phyloP scores from a whole-genome alignment of 2,329 filamentous ascomycete species.

The Verticillium klebahnii region DNA sequence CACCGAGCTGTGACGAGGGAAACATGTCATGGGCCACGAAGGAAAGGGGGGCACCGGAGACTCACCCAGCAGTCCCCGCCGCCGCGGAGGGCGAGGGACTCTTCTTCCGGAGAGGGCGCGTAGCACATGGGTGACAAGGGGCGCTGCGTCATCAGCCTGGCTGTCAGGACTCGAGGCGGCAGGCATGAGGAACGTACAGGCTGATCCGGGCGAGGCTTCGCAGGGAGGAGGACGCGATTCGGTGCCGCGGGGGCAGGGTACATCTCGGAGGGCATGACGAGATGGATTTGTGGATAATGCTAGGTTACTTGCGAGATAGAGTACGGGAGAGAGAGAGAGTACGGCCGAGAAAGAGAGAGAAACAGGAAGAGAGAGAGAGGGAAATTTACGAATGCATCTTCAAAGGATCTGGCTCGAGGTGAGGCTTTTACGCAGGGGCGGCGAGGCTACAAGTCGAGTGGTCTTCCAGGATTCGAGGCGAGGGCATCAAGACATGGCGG shows the following conservation, averaged over 20 bases:
- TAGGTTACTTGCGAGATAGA: neutral
- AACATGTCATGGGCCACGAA: neutral
- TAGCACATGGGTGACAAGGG: conserved; percentile 27
- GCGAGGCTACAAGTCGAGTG: neutral
- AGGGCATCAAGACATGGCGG: neutral
- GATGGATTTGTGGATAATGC: neutral
- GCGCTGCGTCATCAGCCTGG: conserved; percentile 17
- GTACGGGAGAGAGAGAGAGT: too few relatives aligned
- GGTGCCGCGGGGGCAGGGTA: neutral
- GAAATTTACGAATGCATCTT: neutral
- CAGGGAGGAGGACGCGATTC: neutral
- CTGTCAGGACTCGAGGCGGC: neutral
- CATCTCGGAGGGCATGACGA: neutral
- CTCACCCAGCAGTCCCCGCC: conserved; percentile 30
- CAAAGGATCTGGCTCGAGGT: neutral
- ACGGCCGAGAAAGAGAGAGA: too few relatives aligned
- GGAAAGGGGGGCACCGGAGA: conserved; percentile 7
- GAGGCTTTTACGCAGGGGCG: neutral
- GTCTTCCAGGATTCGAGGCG: neutral
- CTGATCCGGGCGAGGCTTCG: conserved; percentile 2
- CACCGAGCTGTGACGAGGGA: neutral
- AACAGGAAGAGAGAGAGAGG: too few relatives aligned
- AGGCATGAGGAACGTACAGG: neutral
- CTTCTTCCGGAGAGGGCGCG: conserved; percentile 13
- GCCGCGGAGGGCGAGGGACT: conserved; percentile 24